A percentile compares a stretch with the other conserved stretches of the same genome.
Evolutionary conservation across 75 land plant species (phyloP).

Genomic region (Selaginella tamariscina): DNA sequence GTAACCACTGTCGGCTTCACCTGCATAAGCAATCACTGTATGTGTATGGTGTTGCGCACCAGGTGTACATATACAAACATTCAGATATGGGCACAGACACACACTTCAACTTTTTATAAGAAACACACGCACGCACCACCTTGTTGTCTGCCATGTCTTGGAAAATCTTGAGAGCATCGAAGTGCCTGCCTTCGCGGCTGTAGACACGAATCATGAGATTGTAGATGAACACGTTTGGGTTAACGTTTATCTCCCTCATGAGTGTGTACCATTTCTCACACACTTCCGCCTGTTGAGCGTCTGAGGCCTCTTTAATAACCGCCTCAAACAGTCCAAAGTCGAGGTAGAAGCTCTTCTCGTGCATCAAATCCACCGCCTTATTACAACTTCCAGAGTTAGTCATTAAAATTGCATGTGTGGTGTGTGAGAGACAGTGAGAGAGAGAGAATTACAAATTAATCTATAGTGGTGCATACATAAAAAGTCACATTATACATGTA

Average conservation of each 20-base stretch:
- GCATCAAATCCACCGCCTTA: background rate
- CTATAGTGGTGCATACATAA: no score
- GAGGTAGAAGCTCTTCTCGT: background rate
- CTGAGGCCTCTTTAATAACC: background rate
- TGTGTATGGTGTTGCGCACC: no score
- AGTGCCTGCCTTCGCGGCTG: background rate
- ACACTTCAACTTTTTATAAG: no score
- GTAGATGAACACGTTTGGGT: background rate
- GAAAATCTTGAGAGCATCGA: background rate
- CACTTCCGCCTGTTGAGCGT: background rate
- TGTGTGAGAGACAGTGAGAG: no score
- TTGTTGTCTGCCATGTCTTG: background rate
- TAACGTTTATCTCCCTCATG: background rate
- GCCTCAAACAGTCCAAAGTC: background rate
- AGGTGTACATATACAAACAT: no score
- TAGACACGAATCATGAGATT: background rate
- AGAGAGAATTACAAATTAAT: no score
- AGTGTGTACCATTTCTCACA: background rate
- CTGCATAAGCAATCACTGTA: no score
- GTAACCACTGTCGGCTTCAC: background rate
- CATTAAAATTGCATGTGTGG: no score
- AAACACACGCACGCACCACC: no score
- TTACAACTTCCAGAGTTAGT: no score
- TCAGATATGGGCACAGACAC: no score
- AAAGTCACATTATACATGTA: no score